phyloP scores from a whole-genome alignment of 352 stramenopile genomes.

The Phytophthora citricola region DNA sequence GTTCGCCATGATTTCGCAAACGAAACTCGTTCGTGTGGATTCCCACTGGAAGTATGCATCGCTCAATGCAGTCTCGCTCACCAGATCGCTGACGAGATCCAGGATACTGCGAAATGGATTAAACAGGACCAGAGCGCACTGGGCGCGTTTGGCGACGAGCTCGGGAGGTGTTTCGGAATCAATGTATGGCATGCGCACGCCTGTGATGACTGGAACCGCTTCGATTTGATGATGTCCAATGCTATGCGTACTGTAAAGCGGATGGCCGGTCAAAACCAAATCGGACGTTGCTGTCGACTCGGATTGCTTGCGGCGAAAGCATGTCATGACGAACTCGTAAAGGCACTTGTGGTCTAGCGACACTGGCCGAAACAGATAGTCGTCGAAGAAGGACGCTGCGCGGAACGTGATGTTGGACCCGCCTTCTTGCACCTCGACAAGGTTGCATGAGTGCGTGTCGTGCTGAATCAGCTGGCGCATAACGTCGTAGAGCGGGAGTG shows the following conservation, averaged over 20 bases:
- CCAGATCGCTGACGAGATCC: too few relatives aligned
- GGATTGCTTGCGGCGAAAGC: too few relatives aligned
- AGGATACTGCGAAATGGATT: too few relatives aligned
- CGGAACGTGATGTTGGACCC: neutral
- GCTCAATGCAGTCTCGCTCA: too few relatives aligned
- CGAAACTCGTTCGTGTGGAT: too few relatives aligned
- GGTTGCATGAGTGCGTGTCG: neutral
- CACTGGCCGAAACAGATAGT: slow-evolving; percentile 7
- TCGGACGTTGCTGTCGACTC: neutral
- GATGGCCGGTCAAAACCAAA: neutral
- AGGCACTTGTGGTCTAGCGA: neutral
- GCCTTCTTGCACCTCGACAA: neutral
- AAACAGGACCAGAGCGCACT: too few relatives aligned
- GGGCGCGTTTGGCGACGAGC: too few relatives aligned
- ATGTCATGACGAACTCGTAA: neutral
- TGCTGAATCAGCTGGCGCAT: neutral
- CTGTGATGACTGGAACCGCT: slow-evolving; percentile 4
- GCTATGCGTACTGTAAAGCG: neutral
- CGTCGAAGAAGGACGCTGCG: neutral
- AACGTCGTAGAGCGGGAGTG: neutral
- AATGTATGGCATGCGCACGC: too few relatives aligned
- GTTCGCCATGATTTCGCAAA: too few relatives aligned
- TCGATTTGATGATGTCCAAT: neutral
- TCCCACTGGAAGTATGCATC: too few relatives aligned
- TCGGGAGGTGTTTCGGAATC: too few relatives aligned